phyloP scores from a whole-genome alignment of 768 basidiomycete species.

The Suillus alpinus region DNA sequence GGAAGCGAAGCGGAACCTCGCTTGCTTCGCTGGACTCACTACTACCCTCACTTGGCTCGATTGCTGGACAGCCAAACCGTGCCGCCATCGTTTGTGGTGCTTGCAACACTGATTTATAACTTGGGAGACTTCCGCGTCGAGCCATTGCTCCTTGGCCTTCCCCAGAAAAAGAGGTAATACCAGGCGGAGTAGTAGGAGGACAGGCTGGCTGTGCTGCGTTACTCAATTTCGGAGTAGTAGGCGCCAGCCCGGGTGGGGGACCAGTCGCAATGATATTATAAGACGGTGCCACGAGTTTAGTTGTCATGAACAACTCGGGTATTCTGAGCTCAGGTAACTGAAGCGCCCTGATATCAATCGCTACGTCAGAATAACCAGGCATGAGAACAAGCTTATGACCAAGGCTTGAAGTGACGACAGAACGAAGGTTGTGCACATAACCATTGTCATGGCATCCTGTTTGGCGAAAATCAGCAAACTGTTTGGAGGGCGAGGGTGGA shows the following conservation, averaged over 20 bases:
- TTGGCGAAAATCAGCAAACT: background rate
- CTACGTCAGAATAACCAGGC: slow-evolving; percentile 60
- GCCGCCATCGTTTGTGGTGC: slow-evolving; percentile 17
- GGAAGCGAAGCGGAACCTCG: slow-evolving; percentile 28
- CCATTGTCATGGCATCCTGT: slow-evolving; percentile 74
- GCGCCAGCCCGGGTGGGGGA: slow-evolving; percentile 23
- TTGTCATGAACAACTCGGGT: slow-evolving; percentile 57
- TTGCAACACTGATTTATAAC: slow-evolving; percentile 44
- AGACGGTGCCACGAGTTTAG: slow-evolving; percentile 43
- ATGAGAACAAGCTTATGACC: slow-evolving; percentile 64
- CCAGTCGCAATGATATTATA: slow-evolving; percentile 24
- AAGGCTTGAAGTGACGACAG: slow-evolving; percentile 63
- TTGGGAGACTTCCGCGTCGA: slow-evolving; percentile 25
- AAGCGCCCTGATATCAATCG: slow-evolving; percentile 56
- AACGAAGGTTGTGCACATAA: slow-evolving; percentile 59
- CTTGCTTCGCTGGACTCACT: slow-evolving; percentile 46
- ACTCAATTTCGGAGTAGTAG: slow-evolving; percentile 14
- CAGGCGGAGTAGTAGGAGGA: slow-evolving; percentile 3
- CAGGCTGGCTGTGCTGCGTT: background rate
- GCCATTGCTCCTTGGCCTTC: slow-evolving; percentile 15
- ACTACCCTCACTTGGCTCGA: slow-evolving; percentile 44
- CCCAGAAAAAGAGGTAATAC: slow-evolving; percentile 2
- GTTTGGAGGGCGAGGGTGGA: slow-evolving; percentile 6
- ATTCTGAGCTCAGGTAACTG: slow-evolving; percentile 51
- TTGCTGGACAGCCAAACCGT: slow-evolving; percentile 35